Conservation (phyloP, 192 early-diverging fungal species). For the Backusella mclennaniae region DNA sequence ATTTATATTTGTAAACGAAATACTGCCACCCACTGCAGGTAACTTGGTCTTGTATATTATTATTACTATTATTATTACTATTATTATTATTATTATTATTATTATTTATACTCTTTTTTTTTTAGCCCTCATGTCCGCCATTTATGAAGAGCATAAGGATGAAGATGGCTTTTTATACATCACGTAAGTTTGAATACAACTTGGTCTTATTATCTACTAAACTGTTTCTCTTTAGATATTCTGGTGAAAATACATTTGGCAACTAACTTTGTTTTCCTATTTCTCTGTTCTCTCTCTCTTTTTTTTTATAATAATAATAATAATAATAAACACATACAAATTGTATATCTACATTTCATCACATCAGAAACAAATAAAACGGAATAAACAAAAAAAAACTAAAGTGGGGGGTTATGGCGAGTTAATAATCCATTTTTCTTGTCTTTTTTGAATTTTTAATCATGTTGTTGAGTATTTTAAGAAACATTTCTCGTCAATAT, state of each 20-base stretch:
- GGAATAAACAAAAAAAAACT: not conserved
- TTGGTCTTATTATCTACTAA: not conserved
- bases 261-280: constrained; percentile 8
- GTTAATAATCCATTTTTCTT: no score
- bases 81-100: not conserved
- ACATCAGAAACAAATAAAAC: not conserved
- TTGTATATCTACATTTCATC: not conserved
- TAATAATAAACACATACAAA: not conserved
- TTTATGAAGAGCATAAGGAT: constrained; percentile 98
- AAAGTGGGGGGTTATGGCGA: no score
- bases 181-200: constrained; percentile 50
- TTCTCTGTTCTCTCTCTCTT: not conserved
- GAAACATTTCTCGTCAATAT: not conserved
- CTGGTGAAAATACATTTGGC: constrained; percentile 89
- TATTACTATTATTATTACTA: not conserved
- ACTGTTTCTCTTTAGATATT: constrained; percentile 48
- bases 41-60: not conserved
- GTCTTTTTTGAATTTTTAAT: not conserved
- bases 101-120: constrained; percentile 1
- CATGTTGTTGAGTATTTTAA: not conserved
- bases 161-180: constrained; percentile 98
- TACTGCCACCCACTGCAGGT: constrained; percentile 88
- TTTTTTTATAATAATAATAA: not conserved
- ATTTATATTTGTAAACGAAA: constrained; percentile 98
- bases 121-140: constrained; percentile 78